These are phyloP conservation scores for Canavalia ensiformis DNA, from an alignment of 306 rosid genomes.

Conservation along the genomic window DNA sequence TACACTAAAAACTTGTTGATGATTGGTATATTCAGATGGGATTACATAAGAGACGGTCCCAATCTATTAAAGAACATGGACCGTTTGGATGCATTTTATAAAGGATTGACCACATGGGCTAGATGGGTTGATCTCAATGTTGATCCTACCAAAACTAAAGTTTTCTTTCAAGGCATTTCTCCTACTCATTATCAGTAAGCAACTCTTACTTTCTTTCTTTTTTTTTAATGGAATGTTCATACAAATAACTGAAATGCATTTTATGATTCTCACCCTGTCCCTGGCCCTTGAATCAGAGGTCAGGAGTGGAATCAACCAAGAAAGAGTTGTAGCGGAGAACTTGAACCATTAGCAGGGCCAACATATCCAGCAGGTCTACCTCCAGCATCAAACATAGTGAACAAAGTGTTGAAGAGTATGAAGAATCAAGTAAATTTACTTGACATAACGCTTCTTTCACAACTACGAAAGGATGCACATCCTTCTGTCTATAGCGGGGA, in stretches of 20 bases:
- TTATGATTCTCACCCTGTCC: neutral
- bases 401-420: conserved; percentile 70
- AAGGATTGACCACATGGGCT: conserved; percentile 84
- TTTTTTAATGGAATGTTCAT: no score
- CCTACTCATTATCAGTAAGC: conserved; percentile 89
- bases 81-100: conserved; percentile 74
- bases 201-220: neutral
- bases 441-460: conserved; percentile 90
- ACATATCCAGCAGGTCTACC: conserved; percentile 79
- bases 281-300: conserved; percentile 61
- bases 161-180: conserved; percentile 91
- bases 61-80: conserved; percentile 68
- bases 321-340: conserved; percentile 79
- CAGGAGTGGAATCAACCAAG: conserved; percentile 85
- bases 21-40: conserved; percentile 69
- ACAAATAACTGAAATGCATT: neutral
- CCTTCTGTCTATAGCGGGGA: conserved; percentile 72
- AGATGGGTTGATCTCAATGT: conserved; percentile 79
- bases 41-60: conserved; percentile 72
- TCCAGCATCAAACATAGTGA: conserved; percentile 70
- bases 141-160: conserved; percentile 66
- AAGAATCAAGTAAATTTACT: conserved; percentile 72
- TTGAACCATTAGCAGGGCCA: conserved; percentile 74
- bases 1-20: conserved; percentile 7
- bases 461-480: conserved; percentile 87